phyloP scores from a whole-genome alignment of 2,329 filamentous ascomycete species.

The Aspergillus thermomutatus region DNA sequence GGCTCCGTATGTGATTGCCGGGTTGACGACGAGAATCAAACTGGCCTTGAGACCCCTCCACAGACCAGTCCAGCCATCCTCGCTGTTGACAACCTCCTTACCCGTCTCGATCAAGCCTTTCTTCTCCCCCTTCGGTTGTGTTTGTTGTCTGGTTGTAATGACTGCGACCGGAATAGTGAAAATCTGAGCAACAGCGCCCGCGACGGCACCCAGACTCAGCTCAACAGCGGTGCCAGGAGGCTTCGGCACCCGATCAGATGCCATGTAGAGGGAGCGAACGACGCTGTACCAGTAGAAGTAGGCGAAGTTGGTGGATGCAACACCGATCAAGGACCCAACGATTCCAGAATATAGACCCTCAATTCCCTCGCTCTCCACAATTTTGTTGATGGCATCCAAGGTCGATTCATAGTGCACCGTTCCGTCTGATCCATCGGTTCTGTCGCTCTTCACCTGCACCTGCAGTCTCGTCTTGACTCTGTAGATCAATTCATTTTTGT shows the following conservation, averaged over 20 bases:
- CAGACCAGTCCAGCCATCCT: constrained; percentile 82
- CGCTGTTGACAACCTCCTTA: constrained; percentile 81
- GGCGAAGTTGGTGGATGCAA: constrained; percentile 96
- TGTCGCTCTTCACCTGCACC: constrained; percentile 76
- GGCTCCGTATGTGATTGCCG: constrained; percentile 94
- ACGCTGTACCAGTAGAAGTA: constrained; percentile 99
- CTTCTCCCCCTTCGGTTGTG: constrained; percentile 76
- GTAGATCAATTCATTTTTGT: constrained; percentile 7
- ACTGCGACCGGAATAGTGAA: constrained; percentile 97
- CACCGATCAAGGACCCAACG: constrained; percentile 78
- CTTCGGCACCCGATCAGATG: constrained; percentile 54
- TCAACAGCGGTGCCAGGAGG: constrained; percentile 77
- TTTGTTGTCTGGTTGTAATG: constrained; percentile 93
- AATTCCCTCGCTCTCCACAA: constrained; percentile 75
- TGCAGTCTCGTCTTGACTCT: constrained; percentile 96
- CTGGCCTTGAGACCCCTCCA: constrained; percentile 97
- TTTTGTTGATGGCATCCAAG: constrained; percentile 82
- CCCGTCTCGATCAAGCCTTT: constrained; percentile 86
- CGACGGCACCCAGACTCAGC: constrained; percentile 77
- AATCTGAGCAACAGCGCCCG: constrained; percentile 86
- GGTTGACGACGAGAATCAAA: constrained; percentile 91
- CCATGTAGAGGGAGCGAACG: constrained; percentile 75
- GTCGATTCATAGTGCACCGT: constrained; percentile 80
- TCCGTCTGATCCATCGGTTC: constrained; percentile 42
- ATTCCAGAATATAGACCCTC: constrained; percentile 86